phyloP scores from a whole-genome alignment of 2,329 filamentous ascomycete species.

The Zymoseptoria brevis region DNA sequence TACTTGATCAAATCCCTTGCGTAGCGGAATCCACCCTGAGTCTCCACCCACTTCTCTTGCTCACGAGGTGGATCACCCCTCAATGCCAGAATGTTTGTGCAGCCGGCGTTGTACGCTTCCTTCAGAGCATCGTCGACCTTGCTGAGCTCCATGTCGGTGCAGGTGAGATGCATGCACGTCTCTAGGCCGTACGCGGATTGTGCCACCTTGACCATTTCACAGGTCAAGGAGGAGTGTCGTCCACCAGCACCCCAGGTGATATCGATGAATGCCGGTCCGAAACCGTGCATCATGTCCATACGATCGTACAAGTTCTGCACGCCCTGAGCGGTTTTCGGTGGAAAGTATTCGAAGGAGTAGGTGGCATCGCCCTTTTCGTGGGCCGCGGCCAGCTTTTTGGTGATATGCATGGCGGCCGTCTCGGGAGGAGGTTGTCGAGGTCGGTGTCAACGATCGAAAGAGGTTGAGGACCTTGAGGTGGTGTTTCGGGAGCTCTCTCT shows the following conservation, averaged over 20 bases:
- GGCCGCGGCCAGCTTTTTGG: conserved; percentile 77
- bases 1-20: conserved; percentile 84
- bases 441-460: background rate
- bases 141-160: conserved; percentile 91
- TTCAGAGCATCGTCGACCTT: conserved; percentile 84
- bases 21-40: conserved; percentile 74
- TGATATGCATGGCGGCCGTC: conserved; percentile 70
- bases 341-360: conserved; percentile 99
- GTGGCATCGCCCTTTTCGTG: conserved; percentile 71
- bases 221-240: conserved; percentile 80
- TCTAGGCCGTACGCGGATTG: conserved; percentile 93
- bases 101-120: conserved; percentile 86
- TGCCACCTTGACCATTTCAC: conserved; percentile 94
- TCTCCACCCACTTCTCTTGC: conserved; percentile 85
- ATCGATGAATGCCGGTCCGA: conserved; percentile 93
- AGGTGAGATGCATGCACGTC: conserved; percentile 98
- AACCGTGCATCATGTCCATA: conserved; percentile 96
- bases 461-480: background rate
- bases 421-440: background rate
- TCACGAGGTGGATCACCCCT: conserved; percentile 90
- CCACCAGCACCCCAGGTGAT: conserved; percentile 98
- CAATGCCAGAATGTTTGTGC: conserved; percentile 92
- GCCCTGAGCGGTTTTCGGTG: conserved; percentile 92
- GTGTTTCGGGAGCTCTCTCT: background rate
- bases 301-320: conserved; percentile 99